Percentiles rank a stretch among this genome's conserved stretches.
These are phyloP conservation scores for Boletus sp. DNA, from an alignment of 768 basidiomycete species.

Conservation along the genomic window DNA sequence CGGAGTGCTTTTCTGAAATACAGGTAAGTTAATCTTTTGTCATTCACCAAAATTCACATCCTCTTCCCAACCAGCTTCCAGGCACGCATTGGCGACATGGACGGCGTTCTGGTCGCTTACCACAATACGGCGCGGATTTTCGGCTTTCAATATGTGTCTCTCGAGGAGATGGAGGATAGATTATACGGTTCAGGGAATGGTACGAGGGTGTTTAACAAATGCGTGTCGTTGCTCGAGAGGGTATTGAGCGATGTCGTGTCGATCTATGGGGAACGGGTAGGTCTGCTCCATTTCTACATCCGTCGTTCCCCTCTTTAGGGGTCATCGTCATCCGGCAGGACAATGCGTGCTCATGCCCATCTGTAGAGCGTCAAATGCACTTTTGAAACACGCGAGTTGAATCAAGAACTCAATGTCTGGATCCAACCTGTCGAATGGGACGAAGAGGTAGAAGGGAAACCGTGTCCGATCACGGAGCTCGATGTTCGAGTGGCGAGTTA, in stretches of 20 bases:
- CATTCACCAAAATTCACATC: background rate
- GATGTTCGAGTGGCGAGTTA: constrained; percentile 47
- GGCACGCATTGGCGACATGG: constrained; percentile 95
- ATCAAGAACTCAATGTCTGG: constrained; percentile 54
- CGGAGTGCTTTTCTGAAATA: constrained; percentile 95
- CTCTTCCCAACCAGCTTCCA: constrained; percentile 62
- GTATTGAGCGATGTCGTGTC: constrained; percentile 54
- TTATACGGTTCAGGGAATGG: constrained; percentile 64
- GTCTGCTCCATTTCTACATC: constrained; percentile 13
- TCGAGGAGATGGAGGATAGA: constrained; percentile 82
- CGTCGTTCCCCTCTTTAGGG: background rate
- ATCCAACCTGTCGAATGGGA: constrained; percentile 58
- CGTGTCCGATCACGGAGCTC: constrained; percentile 54
- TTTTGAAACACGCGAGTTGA: constrained; percentile 52
- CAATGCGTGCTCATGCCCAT: background rate
- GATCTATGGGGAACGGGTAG: constrained; percentile 65
- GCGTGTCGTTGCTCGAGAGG: constrained; percentile 65
- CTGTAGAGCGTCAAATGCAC: constrained; percentile 54
- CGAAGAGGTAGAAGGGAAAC: constrained; percentile 31
- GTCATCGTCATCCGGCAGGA: background rate
- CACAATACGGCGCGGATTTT: constrained; percentile 85
- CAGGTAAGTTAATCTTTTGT: constrained; percentile 43
- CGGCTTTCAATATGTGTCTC: constrained; percentile 90
- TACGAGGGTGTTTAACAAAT: constrained; percentile 70
- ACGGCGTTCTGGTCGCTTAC: constrained; percentile 85